Evolutionary conservation across 768 basidiomycete genomes (phyloP).

Genomic region (Xanthoconium purpureum): DNA sequence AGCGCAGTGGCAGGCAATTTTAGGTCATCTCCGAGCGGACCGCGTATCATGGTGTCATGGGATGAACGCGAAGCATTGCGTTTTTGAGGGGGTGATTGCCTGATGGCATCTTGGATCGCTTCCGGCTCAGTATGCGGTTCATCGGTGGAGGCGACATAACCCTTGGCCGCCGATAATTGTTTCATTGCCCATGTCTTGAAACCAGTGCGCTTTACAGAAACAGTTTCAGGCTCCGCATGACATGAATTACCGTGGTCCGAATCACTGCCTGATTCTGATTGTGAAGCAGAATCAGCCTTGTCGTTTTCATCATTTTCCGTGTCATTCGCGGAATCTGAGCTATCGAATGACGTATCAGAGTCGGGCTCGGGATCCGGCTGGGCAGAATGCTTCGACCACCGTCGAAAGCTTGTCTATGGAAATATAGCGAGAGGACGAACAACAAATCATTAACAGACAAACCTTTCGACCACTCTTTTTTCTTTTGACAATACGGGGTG

Average conservation of each 20-base stretch:
- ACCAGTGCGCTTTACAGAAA: slow-evolving; percentile 40
- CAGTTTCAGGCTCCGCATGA: slow-evolving; percentile 16
- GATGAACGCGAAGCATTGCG: slow-evolving; percentile 39
- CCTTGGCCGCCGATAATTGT: slow-evolving; percentile 58
- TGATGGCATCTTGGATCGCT: neutral
- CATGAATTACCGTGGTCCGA: slow-evolving; percentile 18
- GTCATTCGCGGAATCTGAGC: slow-evolving; percentile 74
- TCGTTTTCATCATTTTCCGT: slow-evolving; percentile 29
- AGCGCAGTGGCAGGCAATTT: slow-evolving; percentile 66
- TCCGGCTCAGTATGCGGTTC: slow-evolving; percentile 17
- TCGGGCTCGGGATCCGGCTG: slow-evolving; percentile 32
- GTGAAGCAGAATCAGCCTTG: slow-evolving; percentile 12
- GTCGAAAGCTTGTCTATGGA: slow-evolving; percentile 39
- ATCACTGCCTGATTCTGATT: slow-evolving; percentile 16
- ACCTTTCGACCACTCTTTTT: slow-evolving; percentile 47
- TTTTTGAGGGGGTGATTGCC: slow-evolving; percentile 40
- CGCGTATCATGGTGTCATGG: slow-evolving; percentile 51
- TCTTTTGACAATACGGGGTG: slow-evolving; percentile 46
- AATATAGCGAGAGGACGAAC: slow-evolving; percentile 4
- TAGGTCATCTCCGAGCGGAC: slow-evolving; percentile 77
- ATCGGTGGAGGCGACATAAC: slow-evolving; percentile 26
- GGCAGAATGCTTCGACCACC: slow-evolving; percentile 45
- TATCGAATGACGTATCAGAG: slow-evolving; percentile 69
- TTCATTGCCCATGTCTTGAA: slow-evolving; percentile 92
- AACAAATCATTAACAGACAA: slow-evolving; percentile 17